Base-by-base conservation (phyloP, 176 grass and related monocot genomes). In the Alopecurus myosuroides region DNA sequence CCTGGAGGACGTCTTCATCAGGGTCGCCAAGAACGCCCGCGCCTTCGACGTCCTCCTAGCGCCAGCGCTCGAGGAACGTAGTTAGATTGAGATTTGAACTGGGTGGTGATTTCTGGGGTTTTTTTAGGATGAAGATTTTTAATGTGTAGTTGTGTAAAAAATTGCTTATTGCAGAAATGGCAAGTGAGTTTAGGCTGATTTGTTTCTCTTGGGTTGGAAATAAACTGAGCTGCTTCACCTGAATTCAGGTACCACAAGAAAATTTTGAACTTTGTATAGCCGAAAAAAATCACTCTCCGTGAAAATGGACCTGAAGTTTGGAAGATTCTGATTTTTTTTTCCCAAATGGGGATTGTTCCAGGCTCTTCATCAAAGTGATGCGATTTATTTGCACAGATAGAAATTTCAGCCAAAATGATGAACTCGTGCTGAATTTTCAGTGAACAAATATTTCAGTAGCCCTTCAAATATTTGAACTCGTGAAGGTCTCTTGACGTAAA, bases 1-100 rank as follows among this genome's bases (percentile, higher is more conserved):
- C 22, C 72, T 98, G 40, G 96, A 98, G 76, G 96, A 98, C 50
- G 91, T 98, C 5, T 98, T 98, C 86, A 88, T 98, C 64, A 85
- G 88, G 60, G 96, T 95, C 18, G 96, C 96, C 44, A 95, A 89
- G 80, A 91, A 88, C 35, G 90, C 92, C 40, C 82, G 81, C 5
- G 85, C 89, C 4, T 95, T 89, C 77, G 65, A 88, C 37, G 77
- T 85, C 9, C 89, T 98, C 93, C 2, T 90, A 83, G 84, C 10
- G 23, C 20, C 68, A 2, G 63, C 63, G 26, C 46, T n/a, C 31
- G 30, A 17, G 28, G 18, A 25, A 25, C 3, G 9, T 57, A 57
- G 35, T 42, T 80, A 80, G 41, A 22, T 67, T 25, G 23, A 31
- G 11, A 11, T 13, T 22, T 13, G 17, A 20, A 19, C 10, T 23